A percentile compares a stretch with the other conserved stretches of the same genome.
phyloP scores from a whole-genome alignment of 2,329 filamentous ascomycete genomes.

The Pleomassaria siparia region DNA sequence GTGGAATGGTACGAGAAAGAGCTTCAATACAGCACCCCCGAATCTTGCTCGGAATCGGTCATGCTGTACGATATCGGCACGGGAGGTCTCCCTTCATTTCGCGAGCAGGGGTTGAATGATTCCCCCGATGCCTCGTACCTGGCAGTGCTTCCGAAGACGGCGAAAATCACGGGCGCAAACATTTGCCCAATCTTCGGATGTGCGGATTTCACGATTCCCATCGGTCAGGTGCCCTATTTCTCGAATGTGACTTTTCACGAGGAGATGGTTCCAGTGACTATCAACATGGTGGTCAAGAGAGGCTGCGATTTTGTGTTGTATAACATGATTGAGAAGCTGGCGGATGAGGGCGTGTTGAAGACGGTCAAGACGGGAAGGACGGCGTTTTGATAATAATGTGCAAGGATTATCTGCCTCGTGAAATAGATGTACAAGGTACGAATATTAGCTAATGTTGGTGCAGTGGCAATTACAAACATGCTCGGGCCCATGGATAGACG shows the following conservation, averaged over 20 bases:
- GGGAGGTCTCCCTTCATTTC: constrained; percentile 44
- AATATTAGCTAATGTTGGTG: not conserved
- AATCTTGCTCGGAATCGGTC: constrained; percentile 45
- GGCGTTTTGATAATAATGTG: constrained; percentile 24
- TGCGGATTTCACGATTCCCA: constrained; percentile 47
- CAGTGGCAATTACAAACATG: too few relatives aligned
- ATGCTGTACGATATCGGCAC: constrained; percentile 49
- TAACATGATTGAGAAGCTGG: constrained; percentile 46
- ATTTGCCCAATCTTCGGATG: constrained; percentile 43
- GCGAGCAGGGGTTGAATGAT: constrained; percentile 40
- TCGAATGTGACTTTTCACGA: constrained; percentile 44
- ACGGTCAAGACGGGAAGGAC: constrained; percentile 46
- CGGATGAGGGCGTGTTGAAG: constrained; percentile 42
- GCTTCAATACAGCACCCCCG: constrained; percentile 39
- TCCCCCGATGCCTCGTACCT: constrained; percentile 36
- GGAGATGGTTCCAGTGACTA: constrained; percentile 48
- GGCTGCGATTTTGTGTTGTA: constrained; percentile 49
- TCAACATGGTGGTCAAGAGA: constrained; percentile 46
- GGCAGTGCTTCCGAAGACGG: constrained; percentile 30
- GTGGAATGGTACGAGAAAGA: constrained; percentile 44
- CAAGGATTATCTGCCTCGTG: too few relatives aligned
- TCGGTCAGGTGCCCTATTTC: constrained; percentile 46
- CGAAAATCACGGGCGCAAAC: constrained; percentile 35
- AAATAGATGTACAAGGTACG: too few relatives aligned
- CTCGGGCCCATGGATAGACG: not conserved